These are phyloP conservation scores for Hanseniaspora guilliermondii DNA, from an alignment of 805 yeast genomes.

Conservation along the genomic window DNA sequence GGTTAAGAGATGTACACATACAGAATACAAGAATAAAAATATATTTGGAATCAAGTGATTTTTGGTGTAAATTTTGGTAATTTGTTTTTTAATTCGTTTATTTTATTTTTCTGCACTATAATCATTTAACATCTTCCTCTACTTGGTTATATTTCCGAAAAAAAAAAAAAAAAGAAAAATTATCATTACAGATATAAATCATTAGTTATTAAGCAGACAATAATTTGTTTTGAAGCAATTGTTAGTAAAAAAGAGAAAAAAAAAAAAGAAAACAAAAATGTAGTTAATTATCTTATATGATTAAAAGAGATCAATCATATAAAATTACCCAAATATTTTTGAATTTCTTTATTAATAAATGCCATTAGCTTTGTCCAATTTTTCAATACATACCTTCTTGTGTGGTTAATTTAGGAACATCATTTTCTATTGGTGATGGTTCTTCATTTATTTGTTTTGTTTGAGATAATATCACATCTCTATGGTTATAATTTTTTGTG, in stretches of 20 bases:
- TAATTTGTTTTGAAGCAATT: neutral
- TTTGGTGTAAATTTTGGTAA: neutral
- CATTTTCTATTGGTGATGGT: neutral
- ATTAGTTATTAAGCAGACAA: neutral
- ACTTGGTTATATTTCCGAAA: too few species aligned
- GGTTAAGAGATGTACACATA: neutral
- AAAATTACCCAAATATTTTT: too few species aligned
- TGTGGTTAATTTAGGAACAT: neutral
- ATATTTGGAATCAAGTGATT: neutral
- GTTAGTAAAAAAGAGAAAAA: neutral
- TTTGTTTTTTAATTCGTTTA: neutral
- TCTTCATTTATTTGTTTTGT: neutral
- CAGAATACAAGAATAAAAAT: neutral
- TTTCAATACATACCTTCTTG: conserved; percentile 12
- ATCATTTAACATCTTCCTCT: too few species aligned
- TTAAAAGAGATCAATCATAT: too few species aligned
- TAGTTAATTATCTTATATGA: too few species aligned
- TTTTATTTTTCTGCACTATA: neutral
- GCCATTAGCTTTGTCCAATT: too few species aligned
- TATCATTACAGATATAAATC: neutral
- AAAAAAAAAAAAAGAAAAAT: too few species aligned
- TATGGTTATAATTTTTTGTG: conserved; percentile 3
- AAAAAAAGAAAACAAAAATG: neutral
- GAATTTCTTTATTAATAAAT: too few species aligned
- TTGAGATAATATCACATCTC: neutral